Percentiles rank a stretch among this genome's conserved stretches.
phyloP scores from a whole-genome alignment of 75 land plant genomes.

The Picea glauca region DNA sequence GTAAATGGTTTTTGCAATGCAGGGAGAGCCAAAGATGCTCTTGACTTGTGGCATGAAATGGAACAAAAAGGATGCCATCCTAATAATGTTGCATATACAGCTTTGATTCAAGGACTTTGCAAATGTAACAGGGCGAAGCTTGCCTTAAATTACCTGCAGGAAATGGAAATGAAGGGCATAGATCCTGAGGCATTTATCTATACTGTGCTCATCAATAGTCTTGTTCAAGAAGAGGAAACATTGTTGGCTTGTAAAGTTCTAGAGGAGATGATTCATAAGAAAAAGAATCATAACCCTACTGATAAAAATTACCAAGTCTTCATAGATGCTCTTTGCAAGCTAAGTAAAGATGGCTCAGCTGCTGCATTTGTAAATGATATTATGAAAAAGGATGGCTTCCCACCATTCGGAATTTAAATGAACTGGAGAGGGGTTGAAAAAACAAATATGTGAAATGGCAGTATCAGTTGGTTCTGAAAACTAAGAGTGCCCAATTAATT shows the following conservation, averaged over 20 bases:
- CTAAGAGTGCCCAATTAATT: not conserved
- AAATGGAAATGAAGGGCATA: constrained; percentile 36
- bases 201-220: constrained; percentile 31
- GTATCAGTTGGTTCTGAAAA: not conserved
- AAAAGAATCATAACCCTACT: constrained; percentile 11
- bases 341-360: constrained; percentile 25
- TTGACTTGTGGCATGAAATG: constrained; percentile 61
- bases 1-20: constrained; percentile 69
- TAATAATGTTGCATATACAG: constrained; percentile 57
- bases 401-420: constrained; percentile 4
- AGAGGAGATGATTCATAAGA: constrained; percentile 25
- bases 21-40: constrained; percentile 60
- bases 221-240: constrained; percentile 20
- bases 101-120: constrained; percentile 73
- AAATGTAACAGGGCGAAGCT: constrained; percentile 44
- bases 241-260: constrained; percentile 33
- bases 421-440: not conserved
- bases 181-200: constrained; percentile 26
- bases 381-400: constrained; percentile 30
- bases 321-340: constrained; percentile 16
- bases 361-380: constrained; percentile 15
- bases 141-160: constrained; percentile 26
- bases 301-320: constrained; percentile 22
- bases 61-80: constrained; percentile 43
- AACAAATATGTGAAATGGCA: not conserved